These are phyloP conservation scores for Dendrocalamus latiflorus DNA, from an alignment of 202 grass and related monocot species.

Conservation along the genomic window DNA sequence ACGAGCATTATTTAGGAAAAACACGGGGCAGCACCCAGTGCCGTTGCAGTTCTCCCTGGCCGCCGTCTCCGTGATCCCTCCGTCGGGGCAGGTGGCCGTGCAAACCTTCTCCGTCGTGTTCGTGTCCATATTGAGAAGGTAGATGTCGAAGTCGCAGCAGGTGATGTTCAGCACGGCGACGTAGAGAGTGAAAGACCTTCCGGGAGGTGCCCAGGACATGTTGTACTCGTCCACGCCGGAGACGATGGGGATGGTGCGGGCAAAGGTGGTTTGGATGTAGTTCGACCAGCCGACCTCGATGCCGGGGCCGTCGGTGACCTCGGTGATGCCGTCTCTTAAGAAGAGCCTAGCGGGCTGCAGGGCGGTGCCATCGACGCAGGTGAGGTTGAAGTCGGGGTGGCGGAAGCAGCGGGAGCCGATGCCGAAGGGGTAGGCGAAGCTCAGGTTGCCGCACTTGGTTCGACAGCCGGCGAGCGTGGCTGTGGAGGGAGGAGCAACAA, in stretches of 20 bases:
- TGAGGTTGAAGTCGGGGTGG: neutral
- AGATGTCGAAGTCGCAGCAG: neutral
- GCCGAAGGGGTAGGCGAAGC: constrained; percentile 10
- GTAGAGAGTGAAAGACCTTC: neutral
- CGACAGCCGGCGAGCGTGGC: neutral
- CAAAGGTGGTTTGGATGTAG: neutral
- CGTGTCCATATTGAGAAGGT: neutral
- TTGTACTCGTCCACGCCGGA: neutral
- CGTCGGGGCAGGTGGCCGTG: neutral
- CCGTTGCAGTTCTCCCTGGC: neutral
- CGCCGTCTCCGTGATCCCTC: neutral
- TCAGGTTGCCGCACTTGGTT: neutral
- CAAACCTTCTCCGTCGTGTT: neutral
- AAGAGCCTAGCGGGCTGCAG: neutral
- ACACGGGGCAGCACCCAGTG: neutral
- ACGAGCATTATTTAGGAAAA: rapidly evolving
- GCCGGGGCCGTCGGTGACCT: neutral
- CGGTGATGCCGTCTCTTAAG: neutral
- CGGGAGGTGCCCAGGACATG: neutral
- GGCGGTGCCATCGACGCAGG: neutral
- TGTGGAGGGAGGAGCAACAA: neutral
- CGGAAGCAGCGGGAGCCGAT: constrained; percentile 8
- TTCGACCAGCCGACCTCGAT: neutral
- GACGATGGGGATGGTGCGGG: neutral
- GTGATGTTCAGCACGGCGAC: rapidly evolving